Percentiles rank a stretch among this genome's conserved stretches.
phyloP scores from a whole-genome alignment of 1,284 basidiomycete species.

The Irpex lacteus region DNA sequence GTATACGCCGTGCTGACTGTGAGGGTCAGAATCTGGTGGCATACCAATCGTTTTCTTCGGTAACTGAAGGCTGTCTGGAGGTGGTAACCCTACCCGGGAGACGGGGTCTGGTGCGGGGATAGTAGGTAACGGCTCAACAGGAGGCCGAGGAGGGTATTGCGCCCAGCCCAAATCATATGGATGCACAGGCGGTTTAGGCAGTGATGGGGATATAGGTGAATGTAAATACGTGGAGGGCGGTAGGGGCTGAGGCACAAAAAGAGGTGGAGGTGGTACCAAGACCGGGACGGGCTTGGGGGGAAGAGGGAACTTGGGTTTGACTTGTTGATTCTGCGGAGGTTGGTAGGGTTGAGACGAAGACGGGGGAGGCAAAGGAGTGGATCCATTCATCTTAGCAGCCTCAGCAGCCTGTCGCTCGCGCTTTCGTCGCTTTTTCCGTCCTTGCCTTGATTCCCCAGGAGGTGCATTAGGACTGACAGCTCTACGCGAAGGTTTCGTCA shows the following conservation, averaged over 20 bases:
- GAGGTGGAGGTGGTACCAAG: not conserved
- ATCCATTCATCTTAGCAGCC: not conserved
- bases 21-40: conserved; percentile 17
- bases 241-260: not conserved
- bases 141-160: not conserved
- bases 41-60: conserved; percentile 25
- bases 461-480: conserved; percentile 4
- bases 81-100: no score
- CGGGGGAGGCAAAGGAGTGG: not conserved
- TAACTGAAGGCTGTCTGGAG: no score
- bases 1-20: conserved; percentile 18
- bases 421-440: conserved; percentile 22
- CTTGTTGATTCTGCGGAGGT: not conserved
- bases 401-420: conserved; percentile 11
- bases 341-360: not conserved
- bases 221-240: not conserved
- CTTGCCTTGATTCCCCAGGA: conserved; percentile 13
- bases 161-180: not conserved
- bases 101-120: not conserved
- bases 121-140: not conserved
- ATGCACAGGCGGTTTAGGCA: not conserved
- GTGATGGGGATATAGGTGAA: not conserved
- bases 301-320: not conserved
- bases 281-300: conserved; percentile 2
- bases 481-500: not conserved